Base-by-base conservation (phyloP, 179 eudicot species). In the Patellifolia procumbens region DNA sequence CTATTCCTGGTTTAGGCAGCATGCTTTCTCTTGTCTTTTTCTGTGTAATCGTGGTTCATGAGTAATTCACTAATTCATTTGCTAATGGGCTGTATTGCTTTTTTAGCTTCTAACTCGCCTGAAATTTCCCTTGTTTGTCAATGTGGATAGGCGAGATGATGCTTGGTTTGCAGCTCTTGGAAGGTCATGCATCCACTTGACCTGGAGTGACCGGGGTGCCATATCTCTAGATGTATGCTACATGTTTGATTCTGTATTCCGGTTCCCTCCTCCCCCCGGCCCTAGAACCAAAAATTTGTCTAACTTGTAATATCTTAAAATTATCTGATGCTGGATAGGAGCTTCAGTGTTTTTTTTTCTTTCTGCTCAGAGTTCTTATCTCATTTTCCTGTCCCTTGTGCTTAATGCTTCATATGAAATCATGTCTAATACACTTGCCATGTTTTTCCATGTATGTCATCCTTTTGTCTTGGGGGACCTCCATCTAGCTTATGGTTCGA, bases 171-270 rank as follows among this genome's bases (percentile, higher is more conserved):
- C 91, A 43, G 79, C 89, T 63, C 88, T 94, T 66, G 98, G 97
- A 85, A 85, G 83, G 65, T 88, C 96, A 68, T 92, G 97, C 82
- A 94, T 94, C 84, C 98, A 94, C 85, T 79, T 94, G 85, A 94
- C 98, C 17, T 94, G 98, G 98, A 89, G 78, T 83, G 98, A 86
- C 77, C 83, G 96, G 35, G 97, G 98, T 80, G 98, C 98, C 81
- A 92, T 94, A 85, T 92, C 98, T 76, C 97, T 94, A 73, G 92
- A 92, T 85, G 98, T 91, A 87, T 79, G 86, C 65, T 73, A 17
- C 13, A 22, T 76, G 52, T 31, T 45, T 42, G 34, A 24, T 74
- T 37, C 20, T 72, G 20, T 66, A 24, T 17, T 63, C 61, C 63
- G 39, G 7, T 52, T 53, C 8, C 61, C 45, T 63, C 24, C 31